phyloP scores from a whole-genome alignment of 805 yeast genomes.

The Saccharomyces cerevisiae region DNA sequence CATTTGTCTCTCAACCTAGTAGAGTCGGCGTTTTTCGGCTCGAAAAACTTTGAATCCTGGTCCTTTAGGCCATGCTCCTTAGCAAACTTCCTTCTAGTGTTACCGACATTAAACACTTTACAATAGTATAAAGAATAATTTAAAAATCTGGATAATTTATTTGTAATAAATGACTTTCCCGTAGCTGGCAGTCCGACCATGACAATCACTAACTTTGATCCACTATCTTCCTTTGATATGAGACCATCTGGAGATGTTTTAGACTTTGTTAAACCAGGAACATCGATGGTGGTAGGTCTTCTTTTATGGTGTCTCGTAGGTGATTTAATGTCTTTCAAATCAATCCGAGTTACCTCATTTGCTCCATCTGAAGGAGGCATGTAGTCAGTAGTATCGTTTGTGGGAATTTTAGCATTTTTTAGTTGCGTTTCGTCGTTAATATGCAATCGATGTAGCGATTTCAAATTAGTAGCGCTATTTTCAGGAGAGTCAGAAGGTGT shows the following conservation, averaged over 20 bases:
- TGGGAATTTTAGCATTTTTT: neutral
- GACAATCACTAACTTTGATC: constrained; percentile 79
- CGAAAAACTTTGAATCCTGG: constrained; percentile 80
- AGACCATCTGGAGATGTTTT: constrained; percentile 70
- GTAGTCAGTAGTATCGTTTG: neutral
- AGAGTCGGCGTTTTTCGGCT: constrained; percentile 64
- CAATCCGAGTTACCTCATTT: neutral
- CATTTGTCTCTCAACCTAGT: constrained; percentile 74
- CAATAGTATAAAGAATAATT: constrained; percentile 93
- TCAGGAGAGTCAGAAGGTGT: constrained; percentile 25
- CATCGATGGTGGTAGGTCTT: constrained; percentile 77
- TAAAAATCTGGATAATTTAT: constrained; percentile 79
- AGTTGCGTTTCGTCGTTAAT: neutral
- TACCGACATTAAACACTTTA: constrained; percentile 89
- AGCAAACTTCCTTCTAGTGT: constrained; percentile 75
- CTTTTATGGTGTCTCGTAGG: constrained; percentile 33
- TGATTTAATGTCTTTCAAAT: constrained; percentile 5
- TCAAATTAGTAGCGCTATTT: constrained; percentile 10
- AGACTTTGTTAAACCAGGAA: constrained; percentile 84
- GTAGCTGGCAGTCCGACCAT: constrained; percentile 97
- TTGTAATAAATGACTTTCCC: constrained; percentile 89
- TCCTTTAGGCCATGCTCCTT: constrained; percentile 23
- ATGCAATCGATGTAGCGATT: neutral
- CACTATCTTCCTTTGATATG: constrained; percentile 57
- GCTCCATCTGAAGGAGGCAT: neutral